Evolutionary conservation across 2,329 filamentous ascomycete genomes (phyloP).

Genomic region (Trichophyton simii): DNA sequence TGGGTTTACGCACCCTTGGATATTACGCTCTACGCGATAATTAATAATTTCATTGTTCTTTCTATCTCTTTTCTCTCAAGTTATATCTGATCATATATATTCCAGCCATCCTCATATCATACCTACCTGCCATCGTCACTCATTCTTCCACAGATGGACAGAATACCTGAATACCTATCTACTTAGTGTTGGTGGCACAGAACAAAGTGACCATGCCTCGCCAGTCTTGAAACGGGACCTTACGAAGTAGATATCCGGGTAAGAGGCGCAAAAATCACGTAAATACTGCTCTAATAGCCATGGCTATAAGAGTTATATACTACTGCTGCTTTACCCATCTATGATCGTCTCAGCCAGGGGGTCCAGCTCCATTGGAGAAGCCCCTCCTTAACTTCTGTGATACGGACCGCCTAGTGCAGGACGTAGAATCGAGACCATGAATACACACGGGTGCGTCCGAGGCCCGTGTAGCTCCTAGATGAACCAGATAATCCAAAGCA

Average conservation of each 20-base stretch:
- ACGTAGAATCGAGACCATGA: neutral
- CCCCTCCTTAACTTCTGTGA: neutral
- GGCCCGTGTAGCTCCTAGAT: neutral
- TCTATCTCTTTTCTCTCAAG: neutral
- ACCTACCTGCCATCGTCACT: neutral
- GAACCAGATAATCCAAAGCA: neutral
- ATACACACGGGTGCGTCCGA: neutral
- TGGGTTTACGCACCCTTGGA: neutral
- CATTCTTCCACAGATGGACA: neutral
- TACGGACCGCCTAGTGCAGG: neutral
- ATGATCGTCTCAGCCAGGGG: neutral
- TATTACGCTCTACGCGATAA: constrained; percentile 2
- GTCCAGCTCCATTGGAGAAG: neutral
- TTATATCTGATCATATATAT: neutral
- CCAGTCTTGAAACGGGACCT: neutral
- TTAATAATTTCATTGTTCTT: neutral
- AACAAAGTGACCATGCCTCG: neutral
- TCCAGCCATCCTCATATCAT: neutral
- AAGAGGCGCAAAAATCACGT: neutral
- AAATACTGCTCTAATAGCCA: neutral
- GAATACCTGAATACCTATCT: neutral
- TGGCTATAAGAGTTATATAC: neutral
- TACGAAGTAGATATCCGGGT: neutral
- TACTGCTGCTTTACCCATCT: too few species aligned
- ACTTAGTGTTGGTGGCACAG: neutral